Conservation (phyloP, 345 rosid species). For the Eucalyptus victrix region DNA sequence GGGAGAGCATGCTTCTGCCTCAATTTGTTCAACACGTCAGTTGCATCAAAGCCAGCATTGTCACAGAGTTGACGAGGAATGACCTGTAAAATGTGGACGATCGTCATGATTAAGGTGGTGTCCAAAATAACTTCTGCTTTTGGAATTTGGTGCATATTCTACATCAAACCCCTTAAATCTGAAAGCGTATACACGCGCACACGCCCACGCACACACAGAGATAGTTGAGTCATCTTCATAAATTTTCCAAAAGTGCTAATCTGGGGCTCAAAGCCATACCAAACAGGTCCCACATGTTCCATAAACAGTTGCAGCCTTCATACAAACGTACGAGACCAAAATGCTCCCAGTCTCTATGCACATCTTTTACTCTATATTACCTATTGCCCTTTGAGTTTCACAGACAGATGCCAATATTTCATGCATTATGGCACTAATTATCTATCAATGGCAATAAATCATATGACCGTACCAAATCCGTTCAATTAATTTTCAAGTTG, state of each 20-base stretch:
- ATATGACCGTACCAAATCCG: not conserved
- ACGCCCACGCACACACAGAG: not conserved
- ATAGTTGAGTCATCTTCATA: not conserved
- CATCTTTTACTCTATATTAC: not conserved
- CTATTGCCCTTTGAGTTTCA: not conserved
- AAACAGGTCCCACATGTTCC: not conserved
- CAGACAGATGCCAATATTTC: not conserved
- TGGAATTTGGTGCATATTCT: not conserved
- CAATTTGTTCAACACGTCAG: slow-evolving; percentile 93
- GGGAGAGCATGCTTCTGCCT: slow-evolving; percentile 94
- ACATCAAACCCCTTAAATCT: not conserved
- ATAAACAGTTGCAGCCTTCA: not conserved
- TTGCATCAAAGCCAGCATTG: slow-evolving; percentile 99
- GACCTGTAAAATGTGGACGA: slow-evolving; percentile 31
- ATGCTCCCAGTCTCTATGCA: not conserved
- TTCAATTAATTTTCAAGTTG: not conserved
- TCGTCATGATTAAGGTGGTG: not conserved
- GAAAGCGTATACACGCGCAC: not conserved
- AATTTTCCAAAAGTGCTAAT: not conserved
- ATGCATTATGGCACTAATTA: not conserved
- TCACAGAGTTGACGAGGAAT: slow-evolving; percentile 96
- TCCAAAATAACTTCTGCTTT: not conserved
- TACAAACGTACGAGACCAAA: not conserved
- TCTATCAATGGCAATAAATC: not conserved
- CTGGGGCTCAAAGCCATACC: not conserved